Base-by-base conservation (phyloP, 139 green algal species). In the Klebsormidium nitens region DNA sequence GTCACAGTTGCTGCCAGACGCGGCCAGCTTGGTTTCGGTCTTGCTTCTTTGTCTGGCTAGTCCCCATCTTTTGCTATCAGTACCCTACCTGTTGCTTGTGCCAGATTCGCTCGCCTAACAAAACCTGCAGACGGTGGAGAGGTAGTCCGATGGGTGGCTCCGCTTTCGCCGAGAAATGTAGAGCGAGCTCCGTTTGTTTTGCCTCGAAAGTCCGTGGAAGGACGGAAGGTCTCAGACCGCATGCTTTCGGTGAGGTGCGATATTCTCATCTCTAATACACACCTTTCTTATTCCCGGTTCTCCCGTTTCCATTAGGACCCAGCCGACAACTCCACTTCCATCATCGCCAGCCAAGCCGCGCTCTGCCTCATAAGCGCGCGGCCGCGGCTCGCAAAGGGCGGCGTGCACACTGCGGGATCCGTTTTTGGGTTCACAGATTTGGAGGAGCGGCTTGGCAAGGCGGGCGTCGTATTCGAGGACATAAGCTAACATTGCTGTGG, bases 321-420 rank as follows among this genome's bases (percentile, higher is more conserved):
- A 3, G 66, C 55, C 4, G 72, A 74, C 36, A 35, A 52, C 6
- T 52, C 66, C 6, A 74, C 66, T n/a, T 55, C 66, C 56, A 74
- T 74, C 6, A 74, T 74, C n/a, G 5, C 72, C 3, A 31, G 37
- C 28, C 55, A 74, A 31, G 36, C 26, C 11, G 47, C 48, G 6
- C 40, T 74, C n/a, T 50, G 39, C 36, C 8, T 74, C 5, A 34
- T 74, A 31, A 36, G 5, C 4, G 14, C 29, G 2, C 5, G 66
- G 55, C 5, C 3, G 3, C 5, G 28, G 29, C 47, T 74, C 3
- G 5, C 19, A 2, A 36, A 28, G 28, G 66, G 66, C 55, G 66
- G 66, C 35, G 66, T 74, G 3, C 72, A 28, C 34, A 74, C 66
- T 40, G 55, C 66, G 19, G 66, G 66, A 31, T 14, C 58, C 5